A percentile compares a stretch with the other conserved stretches of the same genome.
Conservation (phyloP, 1,139 yeast species). For the Meyerozyma carpophila region DNA sequence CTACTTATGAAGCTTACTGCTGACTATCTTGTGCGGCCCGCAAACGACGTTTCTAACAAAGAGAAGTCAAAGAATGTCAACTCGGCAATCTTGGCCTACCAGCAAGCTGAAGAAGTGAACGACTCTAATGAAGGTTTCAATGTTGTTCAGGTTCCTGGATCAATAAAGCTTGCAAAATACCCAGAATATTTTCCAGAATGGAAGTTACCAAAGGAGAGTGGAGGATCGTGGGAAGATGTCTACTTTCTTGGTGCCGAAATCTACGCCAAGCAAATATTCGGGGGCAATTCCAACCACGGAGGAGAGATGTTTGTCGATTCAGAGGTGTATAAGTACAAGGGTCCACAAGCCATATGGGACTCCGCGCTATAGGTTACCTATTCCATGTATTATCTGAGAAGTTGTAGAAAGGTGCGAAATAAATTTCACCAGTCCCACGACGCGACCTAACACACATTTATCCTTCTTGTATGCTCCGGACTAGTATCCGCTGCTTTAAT, state of each 20-base stretch:
- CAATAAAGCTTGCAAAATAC: slow-evolving; percentile 60
- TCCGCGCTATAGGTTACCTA: background rate
- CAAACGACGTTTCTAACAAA: slow-evolving; percentile 19
- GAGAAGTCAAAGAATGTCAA: slow-evolving; percentile 30
- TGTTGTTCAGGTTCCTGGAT: slow-evolving; percentile 70
- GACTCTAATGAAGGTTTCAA: slow-evolving; percentile 14
- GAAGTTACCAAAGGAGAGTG: slow-evolving; percentile 62
- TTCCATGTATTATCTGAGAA: background rate
- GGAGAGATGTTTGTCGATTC: slow-evolving; percentile 67
- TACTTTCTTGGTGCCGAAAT: slow-evolving; percentile 86
- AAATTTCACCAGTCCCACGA: background rate
- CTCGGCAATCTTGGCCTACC: slow-evolving; percentile 40
- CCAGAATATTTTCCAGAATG: slow-evolving; percentile 96
- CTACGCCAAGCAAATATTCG: slow-evolving; percentile 78
- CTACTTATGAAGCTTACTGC: slow-evolving; percentile 54
- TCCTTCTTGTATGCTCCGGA: background rate
- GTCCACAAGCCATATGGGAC: slow-evolving; percentile 67
- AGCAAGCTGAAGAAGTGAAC: slow-evolving; percentile 28
- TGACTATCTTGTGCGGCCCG: slow-evolving; percentile 47
- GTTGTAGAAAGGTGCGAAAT: background rate
- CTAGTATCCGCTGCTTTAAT: background rate
- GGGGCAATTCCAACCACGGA: slow-evolving; percentile 50
- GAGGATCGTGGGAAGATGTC: slow-evolving; percentile 63
- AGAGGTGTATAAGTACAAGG: slow-evolving; percentile 71
- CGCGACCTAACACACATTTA: background rate